These are phyloP conservation scores for Smittium culicis DNA, from an alignment of 371 early-diverging fungal species.

Conservation along the genomic window DNA sequence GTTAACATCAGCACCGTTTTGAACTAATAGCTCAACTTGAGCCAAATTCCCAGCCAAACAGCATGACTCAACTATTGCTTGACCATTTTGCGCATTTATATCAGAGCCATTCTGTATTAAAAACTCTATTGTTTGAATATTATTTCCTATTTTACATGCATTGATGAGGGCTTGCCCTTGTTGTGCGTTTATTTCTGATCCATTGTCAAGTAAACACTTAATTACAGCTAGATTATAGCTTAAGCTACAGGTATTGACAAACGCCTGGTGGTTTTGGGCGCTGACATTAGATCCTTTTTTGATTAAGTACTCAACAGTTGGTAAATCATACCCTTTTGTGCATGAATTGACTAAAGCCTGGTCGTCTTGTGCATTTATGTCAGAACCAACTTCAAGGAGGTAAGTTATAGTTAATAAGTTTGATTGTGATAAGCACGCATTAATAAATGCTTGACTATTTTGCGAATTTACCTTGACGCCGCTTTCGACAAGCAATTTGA, in stretches of 20 bases:
- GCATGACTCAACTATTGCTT: background rate
- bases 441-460: background rate
- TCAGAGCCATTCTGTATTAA: background rate
- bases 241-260: background rate
- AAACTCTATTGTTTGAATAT: background rate
- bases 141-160: background rate
- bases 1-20: background rate
- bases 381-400: background rate
- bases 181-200: background rate
- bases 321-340: background rate
- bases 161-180: background rate
- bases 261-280: background rate
- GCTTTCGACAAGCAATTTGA: background rate
- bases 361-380: background rate
- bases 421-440: background rate
- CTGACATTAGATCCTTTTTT: background rate
- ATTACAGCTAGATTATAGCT: background rate
- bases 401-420: background rate
- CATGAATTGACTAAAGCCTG: background rate
- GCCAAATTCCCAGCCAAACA: background rate
- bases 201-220: background rate
- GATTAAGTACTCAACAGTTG: background rate
- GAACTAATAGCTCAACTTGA: background rate
- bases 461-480: background rate
- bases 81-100: background rate